Evolutionary conservation across 2,329 filamentous ascomycete genomes (phyloP), one percentile per base, ranked within the genome.

Genomic region (Pseudogymnoascus sp.): DNA sequence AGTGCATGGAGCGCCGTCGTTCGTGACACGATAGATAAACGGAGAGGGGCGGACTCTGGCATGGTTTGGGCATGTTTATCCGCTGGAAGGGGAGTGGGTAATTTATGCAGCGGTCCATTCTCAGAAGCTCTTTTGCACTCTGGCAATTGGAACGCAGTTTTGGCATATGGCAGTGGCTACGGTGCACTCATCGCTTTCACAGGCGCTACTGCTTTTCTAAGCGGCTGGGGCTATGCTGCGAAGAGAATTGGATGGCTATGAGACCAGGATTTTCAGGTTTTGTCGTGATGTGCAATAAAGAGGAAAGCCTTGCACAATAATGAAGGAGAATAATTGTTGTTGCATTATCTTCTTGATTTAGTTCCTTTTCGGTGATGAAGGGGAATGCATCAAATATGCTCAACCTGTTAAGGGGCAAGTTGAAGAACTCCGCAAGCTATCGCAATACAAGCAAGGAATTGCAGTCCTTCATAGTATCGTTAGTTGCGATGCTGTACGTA

Each of bases 41-140:
- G n/a, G 13, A 29, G 59, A 7, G 31, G 7, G 17, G 42, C n/a
- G 19, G 31, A 42, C 31, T 23, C 46, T 26, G 70, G 70, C 7
- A 69, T 74, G 61, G 44, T 50, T 10, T 29, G 21, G 21, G 44
- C 44, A 29, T 50, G 44, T 2, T 84, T 87, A 79, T 77, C 88
- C 0, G 82, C 86, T 67, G 85, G 83, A 0, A 76, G 85, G 42
- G 85, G 85, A 0, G 74, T 88, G 1, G 85, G 85, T 0, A 87
- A 87, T 66, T 77, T 86, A 44, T 75, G 75, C 1, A 81, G 76
- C 2, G 83, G 83, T 0, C 82, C 83, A 13, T 60, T 85, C 64
- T 84, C 82, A 67, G 80, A 82, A 62, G 76, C 72, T 1, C 70
- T 86, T 60, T 70, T 85, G 13, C 76, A 64, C 75, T 73, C 75